Conservation (phyloP, 257 asterid genomes). For the Capsicum rhomboideum region DNA sequence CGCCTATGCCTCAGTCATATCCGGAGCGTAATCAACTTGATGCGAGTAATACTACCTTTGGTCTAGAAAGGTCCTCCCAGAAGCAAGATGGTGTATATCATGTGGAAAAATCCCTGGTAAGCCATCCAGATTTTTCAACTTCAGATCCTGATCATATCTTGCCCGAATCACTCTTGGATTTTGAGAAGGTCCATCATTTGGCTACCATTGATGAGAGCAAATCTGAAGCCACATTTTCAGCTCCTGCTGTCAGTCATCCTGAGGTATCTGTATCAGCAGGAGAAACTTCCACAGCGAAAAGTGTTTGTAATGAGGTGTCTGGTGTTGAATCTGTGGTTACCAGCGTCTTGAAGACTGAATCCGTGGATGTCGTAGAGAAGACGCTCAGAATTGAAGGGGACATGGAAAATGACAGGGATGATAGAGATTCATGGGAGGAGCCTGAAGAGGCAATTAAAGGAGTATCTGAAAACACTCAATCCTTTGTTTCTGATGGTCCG, state of each 20-base stretch:
- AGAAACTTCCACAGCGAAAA: conserved; percentile 19
- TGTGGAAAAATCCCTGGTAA: conserved; percentile 28
- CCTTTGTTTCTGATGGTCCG: conserved; percentile 58
- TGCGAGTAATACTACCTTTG: conserved; percentile 24
- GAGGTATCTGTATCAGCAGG: conserved; percentile 22
- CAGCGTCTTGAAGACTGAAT: conserved; percentile 13
- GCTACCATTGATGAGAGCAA: conserved; percentile 42
- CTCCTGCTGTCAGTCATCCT: conserved; percentile 15
- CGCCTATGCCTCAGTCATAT: conserved; percentile 18
- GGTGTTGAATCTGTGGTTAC: conserved; percentile 28
- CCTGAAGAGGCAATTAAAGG: conserved; percentile 47
- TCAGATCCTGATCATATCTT: conserved; percentile 33
- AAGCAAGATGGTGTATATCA: conserved; percentile 26
- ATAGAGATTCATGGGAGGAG: conserved; percentile 59
- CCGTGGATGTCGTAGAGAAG: conserved; percentile 38
- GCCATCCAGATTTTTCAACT: conserved; percentile 22
- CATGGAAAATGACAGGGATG: conserved; percentile 38
- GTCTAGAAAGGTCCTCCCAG: conserved; percentile 25
- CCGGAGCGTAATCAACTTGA: conserved; percentile 26
- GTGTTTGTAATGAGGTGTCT: conserved; percentile 19
- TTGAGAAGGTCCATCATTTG: conserved; percentile 28
- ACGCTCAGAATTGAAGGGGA: conserved; percentile 33
- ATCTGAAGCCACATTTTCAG: conserved; percentile 31
- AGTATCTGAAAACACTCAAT: conserved; percentile 36
- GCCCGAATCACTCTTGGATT: conserved; percentile 54